These are phyloP conservation scores for Pelargonium myrrhifolium DNA, from an alignment of 441 rosid genomes.

Conservation along the genomic window DNA sequence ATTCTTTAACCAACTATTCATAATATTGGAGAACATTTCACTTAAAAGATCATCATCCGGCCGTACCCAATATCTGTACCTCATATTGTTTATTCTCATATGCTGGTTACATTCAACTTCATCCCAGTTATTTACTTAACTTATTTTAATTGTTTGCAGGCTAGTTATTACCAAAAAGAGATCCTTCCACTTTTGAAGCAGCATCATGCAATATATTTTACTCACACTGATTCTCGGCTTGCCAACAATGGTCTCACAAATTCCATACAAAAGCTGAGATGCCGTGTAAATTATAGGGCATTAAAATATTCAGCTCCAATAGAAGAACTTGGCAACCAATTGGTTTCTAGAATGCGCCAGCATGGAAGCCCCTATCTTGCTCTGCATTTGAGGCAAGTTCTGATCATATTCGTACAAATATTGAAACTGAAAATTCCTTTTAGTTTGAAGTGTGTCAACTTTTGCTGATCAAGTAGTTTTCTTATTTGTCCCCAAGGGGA, in stretches of 20 bases:
- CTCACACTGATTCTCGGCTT: constrained; percentile 81
- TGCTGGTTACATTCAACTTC: neutral
- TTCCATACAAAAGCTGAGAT: constrained; percentile 73
- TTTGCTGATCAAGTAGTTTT: neutral
- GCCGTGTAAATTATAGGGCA: constrained; percentile 76
- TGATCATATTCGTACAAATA: neutral
- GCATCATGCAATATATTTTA: constrained; percentile 71
- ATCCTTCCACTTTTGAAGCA: constrained; percentile 67
- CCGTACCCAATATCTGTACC: neutral
- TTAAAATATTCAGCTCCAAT: constrained; percentile 69
- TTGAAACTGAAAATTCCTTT: neutral
- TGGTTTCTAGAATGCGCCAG: constrained; percentile 70
- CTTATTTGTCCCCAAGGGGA: too few relatives aligned
- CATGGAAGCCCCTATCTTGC: constrained; percentile 68
- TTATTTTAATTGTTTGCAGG: constrained; percentile 34
- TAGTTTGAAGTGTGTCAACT: neutral
- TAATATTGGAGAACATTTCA: neutral
- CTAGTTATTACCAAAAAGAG: constrained; percentile 63
- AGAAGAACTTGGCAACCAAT: constrained; percentile 64
- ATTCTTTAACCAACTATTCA: too few relatives aligned
- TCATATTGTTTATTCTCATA: constrained; percentile 5
- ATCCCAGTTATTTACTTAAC: neutral
- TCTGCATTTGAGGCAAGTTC: constrained; percentile 76
- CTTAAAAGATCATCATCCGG: neutral
- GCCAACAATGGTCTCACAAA: constrained; percentile 66